These are phyloP conservation scores for Quambalaria eucalypti DNA, from an alignment of 1,284 basidiomycete species.

Conservation along the genomic window DNA sequence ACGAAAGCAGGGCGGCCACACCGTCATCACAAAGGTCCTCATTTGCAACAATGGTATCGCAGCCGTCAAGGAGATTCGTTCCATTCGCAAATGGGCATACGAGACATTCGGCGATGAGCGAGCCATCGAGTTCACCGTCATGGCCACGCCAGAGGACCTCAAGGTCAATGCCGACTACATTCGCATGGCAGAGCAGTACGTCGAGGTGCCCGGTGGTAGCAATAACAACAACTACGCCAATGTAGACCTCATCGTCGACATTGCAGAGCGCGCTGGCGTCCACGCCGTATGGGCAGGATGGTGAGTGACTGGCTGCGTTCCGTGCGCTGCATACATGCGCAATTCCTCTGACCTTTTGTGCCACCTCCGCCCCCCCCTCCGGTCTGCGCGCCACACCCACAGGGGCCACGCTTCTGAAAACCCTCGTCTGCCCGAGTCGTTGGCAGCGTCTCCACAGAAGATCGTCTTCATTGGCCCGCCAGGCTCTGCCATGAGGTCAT, in stretches of 20 bases:
- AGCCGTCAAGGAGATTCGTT: slow-evolving; percentile 97
- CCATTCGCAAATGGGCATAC: slow-evolving; percentile 98
- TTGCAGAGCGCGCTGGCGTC: slow-evolving; percentile 91
- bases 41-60: slow-evolving; percentile 69
- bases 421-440: slow-evolving; percentile 88
- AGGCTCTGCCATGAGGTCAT: slow-evolving; percentile 94
- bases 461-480: slow-evolving; percentile 99
- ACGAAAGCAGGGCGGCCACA: slow-evolving; percentile 82
- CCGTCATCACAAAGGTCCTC: slow-evolving; percentile 89
- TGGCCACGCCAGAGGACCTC: slow-evolving; percentile 94
- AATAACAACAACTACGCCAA: slow-evolving; percentile 99
- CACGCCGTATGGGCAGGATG: slow-evolving; percentile 99
- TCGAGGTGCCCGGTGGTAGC: slow-evolving; percentile 93
- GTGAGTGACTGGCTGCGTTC: slow-evolving; percentile 52
- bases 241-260: slow-evolving; percentile 96
- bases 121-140: slow-evolving; percentile 95
- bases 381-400: too few relatives aligned
- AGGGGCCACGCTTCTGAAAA: slow-evolving; percentile 97
- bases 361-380: too few relatives aligned
- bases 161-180: slow-evolving; percentile 99
- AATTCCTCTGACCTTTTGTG: too few relatives aligned
- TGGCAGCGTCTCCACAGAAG: slow-evolving; percentile 82
- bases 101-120: slow-evolving; percentile 96
- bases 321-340: too few relatives aligned
- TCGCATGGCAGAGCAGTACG: slow-evolving; percentile 97